These are phyloP conservation scores for Quercus alba DNA, from an alignment of 306 rosid species.

Conservation along the genomic window DNA sequence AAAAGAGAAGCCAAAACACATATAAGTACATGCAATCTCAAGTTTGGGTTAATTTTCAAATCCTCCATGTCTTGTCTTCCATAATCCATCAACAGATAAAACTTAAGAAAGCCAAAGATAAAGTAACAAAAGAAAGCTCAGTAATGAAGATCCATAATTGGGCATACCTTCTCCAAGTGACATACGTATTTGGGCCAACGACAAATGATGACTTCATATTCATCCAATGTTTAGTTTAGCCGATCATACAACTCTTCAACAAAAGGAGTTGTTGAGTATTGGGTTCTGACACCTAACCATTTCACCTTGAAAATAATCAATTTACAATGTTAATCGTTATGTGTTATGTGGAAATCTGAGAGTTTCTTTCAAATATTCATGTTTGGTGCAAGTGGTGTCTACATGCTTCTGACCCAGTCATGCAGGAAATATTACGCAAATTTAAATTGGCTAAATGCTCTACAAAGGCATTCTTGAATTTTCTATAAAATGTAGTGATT, in stretches of 20 bases:
- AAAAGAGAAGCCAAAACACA: background rate
- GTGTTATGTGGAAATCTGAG: background rate
- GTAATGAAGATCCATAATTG: background rate
- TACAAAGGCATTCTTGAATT: too few species aligned
- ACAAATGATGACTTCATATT: slow-evolving; percentile 28
- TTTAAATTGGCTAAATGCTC: background rate
- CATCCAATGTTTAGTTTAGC: slow-evolving; percentile 20
- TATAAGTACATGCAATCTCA: slow-evolving; percentile 1
- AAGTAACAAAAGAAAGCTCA: background rate
- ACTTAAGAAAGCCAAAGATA: background rate
- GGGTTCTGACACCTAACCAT: slow-evolving; percentile 15
- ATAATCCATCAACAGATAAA: background rate
- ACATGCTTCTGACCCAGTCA: background rate
- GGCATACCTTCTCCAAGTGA: slow-evolving; percentile 31
- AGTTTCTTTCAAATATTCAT: background rate
- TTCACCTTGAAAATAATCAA: slow-evolving; percentile 26
- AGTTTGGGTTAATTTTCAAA: background rate
- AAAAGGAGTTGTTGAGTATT: slow-evolving; percentile 25
- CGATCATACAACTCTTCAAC: slow-evolving; percentile 22
- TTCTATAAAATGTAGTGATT: background rate
- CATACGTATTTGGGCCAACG: slow-evolving; percentile 31
- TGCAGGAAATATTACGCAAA: background rate
- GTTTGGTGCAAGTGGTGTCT: background rate
- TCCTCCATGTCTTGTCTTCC: background rate
- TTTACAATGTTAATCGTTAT: background rate